Base-by-base conservation (phyloP, 1,139 yeast species). In the Arxiozyma slooffiae region DNA sequence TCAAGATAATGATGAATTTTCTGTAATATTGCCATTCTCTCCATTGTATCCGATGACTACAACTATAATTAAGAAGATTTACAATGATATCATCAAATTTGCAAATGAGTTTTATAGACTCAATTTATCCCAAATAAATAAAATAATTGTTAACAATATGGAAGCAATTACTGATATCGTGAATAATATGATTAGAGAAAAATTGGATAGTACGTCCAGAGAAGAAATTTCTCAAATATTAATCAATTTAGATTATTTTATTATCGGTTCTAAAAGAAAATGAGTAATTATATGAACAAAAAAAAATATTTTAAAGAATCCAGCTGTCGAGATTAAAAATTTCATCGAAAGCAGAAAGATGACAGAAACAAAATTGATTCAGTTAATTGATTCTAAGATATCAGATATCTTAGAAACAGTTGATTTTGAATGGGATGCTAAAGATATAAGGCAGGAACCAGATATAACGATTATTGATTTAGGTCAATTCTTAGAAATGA, bases 161-260 rank as follows among this genome's bases (percentile, higher is more conserved):
- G 97, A 92, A 62, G 68, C 72, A 21, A 78, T 88, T 8, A 77
- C 79, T n/a, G 77, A 77, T 41, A 80, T 88, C 3, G 85, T 92
- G 2, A 79, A 88, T 57, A 73, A 74, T 48, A 85, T 84, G 54
- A 76, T 88, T 53, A 73, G 77, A 51, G 78, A 76, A 18, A 84
- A 86, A 60, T 75, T 89, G 40, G 75, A 80, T 58, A 76, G 86
- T 1, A 80, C 83, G 30, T 85, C 89, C 53, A 85, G 95, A 64
- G 98, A 92, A 67, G 89, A 89, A 57, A 79, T 89, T 43, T 86
- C 96, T 0, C 97, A 92, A 68, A 87, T 88, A 58, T 75, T 86
- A 57, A 83, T 94, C 52, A 89, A 92, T 64, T 72, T 90, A 60
- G 97, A 92, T 61, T 88, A 87, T 67, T 90, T 90, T 66, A 76